Base-by-base conservation (phyloP, 192 early-diverging fungal genomes). In the Rhizophlyctis rosea region DNA sequence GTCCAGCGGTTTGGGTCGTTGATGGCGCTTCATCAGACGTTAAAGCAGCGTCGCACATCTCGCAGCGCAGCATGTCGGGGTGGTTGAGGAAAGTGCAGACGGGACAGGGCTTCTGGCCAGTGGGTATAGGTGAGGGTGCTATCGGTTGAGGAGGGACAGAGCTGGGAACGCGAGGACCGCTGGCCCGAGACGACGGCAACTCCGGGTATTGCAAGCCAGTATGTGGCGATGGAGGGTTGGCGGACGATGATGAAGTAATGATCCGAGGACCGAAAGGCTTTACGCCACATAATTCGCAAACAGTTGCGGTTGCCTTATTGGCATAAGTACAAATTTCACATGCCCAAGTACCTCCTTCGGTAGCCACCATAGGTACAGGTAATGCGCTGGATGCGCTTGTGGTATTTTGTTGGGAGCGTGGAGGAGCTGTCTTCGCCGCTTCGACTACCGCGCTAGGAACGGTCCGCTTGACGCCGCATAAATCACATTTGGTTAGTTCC, bases 81-180 rank as follows among this genome's bases (percentile, higher is more conserved):
- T 93, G 90, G 68, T 97, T 97, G 44, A 90, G 74, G 65, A 95
- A 97, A 21, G 94, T 97, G 64, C 94, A 97, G 1, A 72, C 70
- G 4, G 85, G 80, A 64, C 94, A 97, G 5, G 75, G 61, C 35
- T 74, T 80, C 5, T 66, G 67, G 16, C 18, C 39, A 31, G 31
- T 61, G 62, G 68, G 50, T 29, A 27, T 53, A 13, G 28, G 35
- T 31, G 21, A 36, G 58, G 27, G n/a, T n/a, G n/a, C n/a, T n/a
- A n/a, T n/a, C n/a, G n/a, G n/a, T n/a, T 13, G 58, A 51, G 23
- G 62, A 34, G 39, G 56, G 57, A 2, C 21, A 50, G 48, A 50
- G 21, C 48, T 54, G 53, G 23, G 28, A 54, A 54, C 28, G n/a
- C n/a, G n/a, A n/a, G n/a, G n/a, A n/a, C n/a, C n/a, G n/a, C n/a